Evolutionary conservation across 169 alveolate genomes (phyloP).

Genomic region (Plasmodium falciparum): DNA sequence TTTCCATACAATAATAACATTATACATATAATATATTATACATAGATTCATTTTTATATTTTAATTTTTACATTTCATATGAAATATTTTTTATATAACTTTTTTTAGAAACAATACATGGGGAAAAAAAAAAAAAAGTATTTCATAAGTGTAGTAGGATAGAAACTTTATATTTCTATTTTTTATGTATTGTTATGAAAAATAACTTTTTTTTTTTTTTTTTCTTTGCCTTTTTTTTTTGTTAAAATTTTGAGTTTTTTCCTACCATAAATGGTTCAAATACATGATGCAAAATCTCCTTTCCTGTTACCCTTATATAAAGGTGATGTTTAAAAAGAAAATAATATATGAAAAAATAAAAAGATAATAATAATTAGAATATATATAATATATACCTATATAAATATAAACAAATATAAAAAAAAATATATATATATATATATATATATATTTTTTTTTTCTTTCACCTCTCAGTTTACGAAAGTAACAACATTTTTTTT

Average conservation of each 20-base stretch:
- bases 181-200: background rate
- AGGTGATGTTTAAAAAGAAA: constrained; percentile 23
- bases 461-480: constrained; percentile 40
- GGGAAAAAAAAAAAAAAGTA: too few relatives aligned
- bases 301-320: constrained; percentile 75
- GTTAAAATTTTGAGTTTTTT: background rate
- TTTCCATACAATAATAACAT: too few relatives aligned
- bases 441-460: constrained; percentile 15
- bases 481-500: constrained; percentile 75
- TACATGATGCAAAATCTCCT: constrained; percentile 65
- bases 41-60: too few relatives aligned
- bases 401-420: background rate
- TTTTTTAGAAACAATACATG: too few relatives aligned
- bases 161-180: too few relatives aligned
- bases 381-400: background rate
- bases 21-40: too few relatives aligned
- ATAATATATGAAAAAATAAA: background rate
- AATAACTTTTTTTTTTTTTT: constrained; percentile 6
- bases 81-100: too few relatives aligned
- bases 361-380: background rate
- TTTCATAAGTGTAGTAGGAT: too few relatives aligned
- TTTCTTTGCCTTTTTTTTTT: background rate
- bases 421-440: background rate
- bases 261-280: constrained; percentile 51
- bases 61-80: too few relatives aligned